Base-by-base conservation (phyloP, 371 early-diverging fungal species). In the Capniomyces stellatus region DNA sequence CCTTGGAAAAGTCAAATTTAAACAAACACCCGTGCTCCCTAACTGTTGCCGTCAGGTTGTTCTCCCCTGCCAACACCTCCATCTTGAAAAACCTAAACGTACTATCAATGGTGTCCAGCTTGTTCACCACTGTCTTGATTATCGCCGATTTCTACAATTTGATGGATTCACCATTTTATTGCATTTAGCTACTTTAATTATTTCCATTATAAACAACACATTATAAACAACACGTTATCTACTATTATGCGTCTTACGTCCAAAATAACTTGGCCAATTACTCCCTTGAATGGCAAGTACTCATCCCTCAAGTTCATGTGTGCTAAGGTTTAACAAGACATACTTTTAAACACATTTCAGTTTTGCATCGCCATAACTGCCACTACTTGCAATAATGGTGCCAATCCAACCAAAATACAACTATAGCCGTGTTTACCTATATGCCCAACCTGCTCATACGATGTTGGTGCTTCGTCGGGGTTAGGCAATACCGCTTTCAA, bases 11-110 rank as follows among this genome's bases (percentile, higher is more conserved):
- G 61, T 98, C 96, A 58, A 99, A 89, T 51, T 76, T 71, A 71
- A 97, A 98, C 48, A 65, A 71, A 64, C 96, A 93, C 3, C 79
- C 83, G 61, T 85, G 84, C 64, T 98, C 99, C 62, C 78, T 77
- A 69, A 93, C 77, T 69, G 84, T 83, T 0, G 95, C 84, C 43
- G 87, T 67, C 74, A 89, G 79, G 54, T 92, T 74, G 39, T 77
- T 67, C 19, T 82, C 81, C 31, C 97, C 97, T 3, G 94, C 95
- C 2, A 98, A 68, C 4, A 98, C 62, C 60, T 98, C 97, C 94
- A 98, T 92, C 56, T 89, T 74, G 66, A 98, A 97, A 62, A 84
- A 87, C 29, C 98, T 76, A 69, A 89, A 98, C 0, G 89, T 89
- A 56, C 85, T 84, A 66, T 98, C 96, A 52, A 98, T 98, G 46